These are phyloP conservation scores for Adenanthera pavonina DNA, from an alignment of 306 rosid genomes.

Conservation along the genomic window DNA sequence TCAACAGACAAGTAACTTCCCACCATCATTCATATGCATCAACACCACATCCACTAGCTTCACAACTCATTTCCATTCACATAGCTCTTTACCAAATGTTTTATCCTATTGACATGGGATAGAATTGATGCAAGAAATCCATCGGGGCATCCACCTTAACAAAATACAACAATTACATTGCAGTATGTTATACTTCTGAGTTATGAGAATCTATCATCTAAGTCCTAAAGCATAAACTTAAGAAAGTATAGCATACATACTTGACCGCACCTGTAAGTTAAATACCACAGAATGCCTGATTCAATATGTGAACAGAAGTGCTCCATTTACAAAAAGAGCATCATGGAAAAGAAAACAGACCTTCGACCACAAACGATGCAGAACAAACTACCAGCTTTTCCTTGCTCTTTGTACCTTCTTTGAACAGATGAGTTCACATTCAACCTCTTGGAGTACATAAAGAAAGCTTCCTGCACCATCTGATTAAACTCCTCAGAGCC, in stretches of 20 bases:
- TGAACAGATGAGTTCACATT: conserved; percentile 64
- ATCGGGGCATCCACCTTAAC: conserved; percentile 30
- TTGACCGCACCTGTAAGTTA: conserved; percentile 46
- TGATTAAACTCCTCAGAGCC: conserved; percentile 81
- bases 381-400: conserved; percentile 89
- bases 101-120: conserved; percentile 39
- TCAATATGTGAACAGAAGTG: conserved; percentile 49
- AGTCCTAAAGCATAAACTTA: conserved; percentile 36
- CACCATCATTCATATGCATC: conserved; percentile 35
- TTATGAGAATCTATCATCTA: conserved; percentile 31
- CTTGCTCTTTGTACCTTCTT: conserved; percentile 83
- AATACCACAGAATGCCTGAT: conserved; percentile 51
- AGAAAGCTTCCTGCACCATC: conserved; percentile 77
- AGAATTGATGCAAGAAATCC: conserved; percentile 30
- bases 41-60: conserved; percentile 39
- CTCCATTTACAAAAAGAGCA: conserved; percentile 53
- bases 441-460: conserved; percentile 72
- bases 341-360: conserved; percentile 76
- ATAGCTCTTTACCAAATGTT: conserved; percentile 40
- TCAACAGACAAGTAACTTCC: conserved; percentile 29
- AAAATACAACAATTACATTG: conserved; percentile 29
- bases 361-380: conserved; percentile 95
- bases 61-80: conserved; percentile 39
- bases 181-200: conserved; percentile 34
- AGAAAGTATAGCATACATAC: conserved; percentile 42